These are phyloP conservation scores for Dovyalis caffra DNA, from an alignment of 345 rosid species.

Conservation along the genomic window DNA sequence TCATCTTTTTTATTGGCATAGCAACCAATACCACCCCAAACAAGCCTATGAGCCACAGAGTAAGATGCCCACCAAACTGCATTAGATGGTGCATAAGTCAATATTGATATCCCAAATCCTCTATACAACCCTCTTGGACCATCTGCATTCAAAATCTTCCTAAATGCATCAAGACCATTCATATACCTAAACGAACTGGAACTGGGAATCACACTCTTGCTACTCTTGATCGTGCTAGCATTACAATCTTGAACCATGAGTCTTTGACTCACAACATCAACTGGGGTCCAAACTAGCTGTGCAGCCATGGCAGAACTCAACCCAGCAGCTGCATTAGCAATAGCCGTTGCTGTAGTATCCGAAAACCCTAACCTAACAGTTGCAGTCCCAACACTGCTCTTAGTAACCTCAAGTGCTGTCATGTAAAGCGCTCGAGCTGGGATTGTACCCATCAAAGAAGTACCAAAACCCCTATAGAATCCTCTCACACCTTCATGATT, in stretches of 20 bases:
- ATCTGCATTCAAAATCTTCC: slow-evolving; percentile 64
- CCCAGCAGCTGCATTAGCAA: slow-evolving; percentile 84
- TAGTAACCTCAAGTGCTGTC: slow-evolving; percentile 84
- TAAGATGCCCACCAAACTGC: slow-evolving; percentile 98
- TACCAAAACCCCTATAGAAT: slow-evolving; percentile 82
- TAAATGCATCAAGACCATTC: slow-evolving; percentile 81
- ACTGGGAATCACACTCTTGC: slow-evolving; percentile 32
- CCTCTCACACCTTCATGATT: slow-evolving; percentile 72
- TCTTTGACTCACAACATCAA: slow-evolving; percentile 90
- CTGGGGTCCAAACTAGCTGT: slow-evolving; percentile 83
- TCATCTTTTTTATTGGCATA: slow-evolving; percentile 32
- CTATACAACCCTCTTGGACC: slow-evolving; percentile 83
- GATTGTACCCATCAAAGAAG: slow-evolving; percentile 85
- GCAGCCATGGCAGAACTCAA: slow-evolving; percentile 90
- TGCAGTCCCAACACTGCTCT: slow-evolving; percentile 70
- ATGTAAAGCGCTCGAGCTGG: slow-evolving; percentile 94
- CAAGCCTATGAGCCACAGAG: slow-evolving; percentile 67
- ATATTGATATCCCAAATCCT: slow-evolving; percentile 89
- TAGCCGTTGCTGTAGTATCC: slow-evolving; percentile 59
- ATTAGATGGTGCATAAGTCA: slow-evolving; percentile 94
- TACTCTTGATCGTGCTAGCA: slow-evolving; percentile 4
- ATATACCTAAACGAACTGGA: slow-evolving; percentile 42
- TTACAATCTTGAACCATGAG: slow-evolving; percentile 80
- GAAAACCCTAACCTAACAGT: slow-evolving; percentile 71
- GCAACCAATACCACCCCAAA: slow-evolving; percentile 52